Evolutionary conservation across 768 basidiomycete genomes (phyloP), one percentile per base, ranked within the genome.

Genomic region (Leucosporidium scottii): DNA sequence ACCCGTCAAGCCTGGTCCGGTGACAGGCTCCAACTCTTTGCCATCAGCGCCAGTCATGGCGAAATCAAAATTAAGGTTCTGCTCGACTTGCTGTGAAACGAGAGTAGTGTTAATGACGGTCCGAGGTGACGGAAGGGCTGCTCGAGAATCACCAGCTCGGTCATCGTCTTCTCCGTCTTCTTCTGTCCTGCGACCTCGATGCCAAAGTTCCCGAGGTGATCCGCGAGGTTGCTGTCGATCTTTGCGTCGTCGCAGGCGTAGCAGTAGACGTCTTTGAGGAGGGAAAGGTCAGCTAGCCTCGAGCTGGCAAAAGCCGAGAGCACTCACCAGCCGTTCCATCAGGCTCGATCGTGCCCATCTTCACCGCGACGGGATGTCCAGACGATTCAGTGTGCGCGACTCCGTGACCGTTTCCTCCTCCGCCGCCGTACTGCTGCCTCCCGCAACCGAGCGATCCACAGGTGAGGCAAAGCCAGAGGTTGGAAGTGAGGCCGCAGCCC

Each of bases 141-240:
- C 47, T n/a, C 27, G 61, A 59, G 1, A 76, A 85, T 59, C 66
- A 93, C 92, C 70, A 99, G 82, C 76, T 99, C 94, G 0, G 93
- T 96, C 87, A 96, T 90, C 65, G 86, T 91, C 80, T 96, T 97
- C 77, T 96, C 92, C 0, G 93, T 97, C 80, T 98, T 98, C 8
- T 80, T 86, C 75, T 90, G 86, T 0, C 82, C 83, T 48, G 84
- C 82, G 1, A 97, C 85, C 68, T 91, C 87, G 77, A 99, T 94
- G 0, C 91, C 93, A 68, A 97, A 96, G 28, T 83, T 83, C 0
- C 84, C 78, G 4, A 98, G 83, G 79, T 98, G 94, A 0, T 75
- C 67, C 0, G 85, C 81, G 15, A 98, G 78, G 10, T 88, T 84
- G 0, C 87, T 89, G 75, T 96, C 91, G 7, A 87, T 75, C 73